phyloP scores from a whole-genome alignment of 148 eudicot genomes.

The Persicaria maculosa region DNA sequence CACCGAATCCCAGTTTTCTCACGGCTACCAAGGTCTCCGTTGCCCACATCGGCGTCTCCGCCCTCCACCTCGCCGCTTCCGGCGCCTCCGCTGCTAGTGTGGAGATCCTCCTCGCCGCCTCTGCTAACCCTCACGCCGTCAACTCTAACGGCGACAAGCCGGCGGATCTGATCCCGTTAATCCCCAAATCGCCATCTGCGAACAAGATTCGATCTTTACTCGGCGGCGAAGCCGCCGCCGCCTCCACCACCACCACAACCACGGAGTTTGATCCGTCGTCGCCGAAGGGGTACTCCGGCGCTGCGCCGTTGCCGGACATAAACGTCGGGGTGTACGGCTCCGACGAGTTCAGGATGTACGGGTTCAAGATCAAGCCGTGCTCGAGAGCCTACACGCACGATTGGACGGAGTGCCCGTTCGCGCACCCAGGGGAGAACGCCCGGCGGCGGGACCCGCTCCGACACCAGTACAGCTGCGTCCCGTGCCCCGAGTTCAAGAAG shows the following conservation, averaged over 20 bases:
- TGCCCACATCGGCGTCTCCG: not conserved
- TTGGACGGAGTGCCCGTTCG: constrained; percentile 14
- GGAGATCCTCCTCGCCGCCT: constrained; percentile 1
- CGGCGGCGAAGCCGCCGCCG: not conserved
- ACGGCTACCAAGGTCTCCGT: too few species aligned
- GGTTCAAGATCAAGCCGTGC: constrained; percentile 15
- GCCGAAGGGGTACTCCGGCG: constrained; percentile 25
- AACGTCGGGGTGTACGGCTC: constrained; percentile 11
- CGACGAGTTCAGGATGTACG: constrained; percentile 14
- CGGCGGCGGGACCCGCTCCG: constrained; percentile 7
- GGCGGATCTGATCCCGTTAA: not conserved
- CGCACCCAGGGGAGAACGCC: constrained; percentile 14
- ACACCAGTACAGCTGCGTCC: constrained; percentile 11
- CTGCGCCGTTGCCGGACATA: constrained; percentile 14
- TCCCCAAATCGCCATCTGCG: not conserved
- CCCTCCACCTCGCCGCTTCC: not conserved
- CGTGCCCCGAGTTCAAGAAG: constrained; percentile 14
- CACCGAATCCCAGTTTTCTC: too few species aligned
- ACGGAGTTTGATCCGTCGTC: constrained; percentile 36
- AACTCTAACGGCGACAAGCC: not conserved
- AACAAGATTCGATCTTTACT: not conserved
- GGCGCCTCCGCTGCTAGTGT: not conserved
- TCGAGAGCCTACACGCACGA: constrained; percentile 14
- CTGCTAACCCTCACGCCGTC: constrained; percentile 3
- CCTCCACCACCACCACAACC: constrained; percentile 18